Base-by-base conservation (phyloP, 495 filamentous ascomycete species). In the Talaromyces nanjingensis region DNA sequence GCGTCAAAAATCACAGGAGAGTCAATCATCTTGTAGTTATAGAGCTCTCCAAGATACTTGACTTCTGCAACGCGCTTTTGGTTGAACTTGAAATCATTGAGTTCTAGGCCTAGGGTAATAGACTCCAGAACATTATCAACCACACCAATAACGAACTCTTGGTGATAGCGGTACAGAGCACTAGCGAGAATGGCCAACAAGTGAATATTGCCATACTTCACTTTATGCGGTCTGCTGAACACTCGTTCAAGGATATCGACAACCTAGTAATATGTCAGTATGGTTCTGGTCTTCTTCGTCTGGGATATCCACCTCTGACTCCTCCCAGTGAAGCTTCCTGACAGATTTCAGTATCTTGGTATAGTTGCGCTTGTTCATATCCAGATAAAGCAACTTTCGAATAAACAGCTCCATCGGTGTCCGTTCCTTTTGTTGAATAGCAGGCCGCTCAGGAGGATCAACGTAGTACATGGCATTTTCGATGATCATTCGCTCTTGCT, bases 391-490 rank as follows among this genome's bases (percentile, higher is more conserved):
- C 42, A 99, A 78, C 71, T 96, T 91, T 8, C 92, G 88, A 63
- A 99, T 87, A 71, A 93, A 99, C 31, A 94, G 81, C 70, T 98
- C 93, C 71, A 92, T 89, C 4, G 96, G 91, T 0, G 91, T 96
- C 58, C 93, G 86, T 74, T 99, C 93, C 72, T 98, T 98, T 72
- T 97, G 93, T 73, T 91, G 87, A 64, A 98, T 97, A 1, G 94
- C 94, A 52, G 93, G 89, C 63, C 96, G 86, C 70, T 94, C 88
- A 0, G 94, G 94, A 7, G 94, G 94, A 70, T 97, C 92, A 59
- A 99, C 94, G 71, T 96, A 98, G 73, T 99, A 99, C 64, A 97
- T 87, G 18, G 94, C 94, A 72, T 99, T 99, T 71, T 99, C 94
- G 67, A 99, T 93, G 14, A 97, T 85, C 91, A 99, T 97, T 61